Base-by-base conservation (phyloP, 306 rosid genomes). In the Psophocarpus tetragonolobus region DNA sequence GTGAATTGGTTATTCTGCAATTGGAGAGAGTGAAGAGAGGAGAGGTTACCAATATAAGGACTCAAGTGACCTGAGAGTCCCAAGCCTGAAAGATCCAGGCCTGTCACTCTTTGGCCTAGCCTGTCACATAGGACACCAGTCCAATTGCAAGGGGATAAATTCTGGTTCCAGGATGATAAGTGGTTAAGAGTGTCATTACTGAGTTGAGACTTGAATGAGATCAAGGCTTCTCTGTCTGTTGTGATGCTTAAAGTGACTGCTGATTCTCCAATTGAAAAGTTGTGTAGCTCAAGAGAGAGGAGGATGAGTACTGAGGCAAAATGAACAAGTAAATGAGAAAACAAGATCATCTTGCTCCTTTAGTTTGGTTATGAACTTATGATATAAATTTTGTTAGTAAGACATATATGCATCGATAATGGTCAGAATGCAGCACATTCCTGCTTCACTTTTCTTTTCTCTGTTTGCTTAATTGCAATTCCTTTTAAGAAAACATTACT, bases 131-230 rank as follows among this genome's bases (percentile, higher is more conserved):
- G 32, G 4, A 93, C 88, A 74, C 92, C 93, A 4, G 86, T 87
- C 97, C 97, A 91, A 18, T 89, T 81, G 83, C 92, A 89, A 0
- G 89, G 91, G 1, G 88, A 75, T 48, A 88, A 78, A 17, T 54
- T 73, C 0, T 77, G 79, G 80, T 45, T 73, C 97, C 92, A 89
- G 45, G 88, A 84, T 15, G 84, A 80, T 17, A 84, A 67, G 38
- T 74, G 75, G 48, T 66, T 42, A 10, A 82, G 8, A 77, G 38
- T 29, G 8, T 88, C 78, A 60, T 48, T 13, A 5, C 17, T 83
- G 4, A 89, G 48, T 32, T 73, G 73, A 24, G 93, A 89, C 65
- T 84, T 85, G 45, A 90, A 54, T 48, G 89, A 83, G 77, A 90
- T 66, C 54, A 92, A 84, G 36, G 97, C 91, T 68, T 90, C 85